Percentiles rank a stretch among this genome's conserved stretches.
Conservation (phyloP, 2,329 filamentous ascomycete genomes). For the Monosporascus sp. region DNA sequence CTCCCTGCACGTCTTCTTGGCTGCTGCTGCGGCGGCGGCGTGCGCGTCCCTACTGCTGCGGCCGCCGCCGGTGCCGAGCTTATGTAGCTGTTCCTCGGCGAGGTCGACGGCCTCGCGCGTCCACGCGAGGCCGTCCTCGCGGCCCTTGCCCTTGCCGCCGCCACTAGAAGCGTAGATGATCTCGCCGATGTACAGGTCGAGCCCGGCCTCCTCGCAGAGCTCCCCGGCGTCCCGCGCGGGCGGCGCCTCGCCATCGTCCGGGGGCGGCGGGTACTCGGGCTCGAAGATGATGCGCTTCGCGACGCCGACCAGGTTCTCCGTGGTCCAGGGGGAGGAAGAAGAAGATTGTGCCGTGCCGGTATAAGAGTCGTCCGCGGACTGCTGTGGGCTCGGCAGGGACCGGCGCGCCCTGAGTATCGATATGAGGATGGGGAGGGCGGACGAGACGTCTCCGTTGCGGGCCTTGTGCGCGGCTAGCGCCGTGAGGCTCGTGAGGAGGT, state of each 20-base stretch:
- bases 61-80: constrained; percentile 22
- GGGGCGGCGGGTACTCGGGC: constrained; percentile 65
- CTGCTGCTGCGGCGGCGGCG: constrained; percentile 39
- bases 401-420: constrained; percentile 77
- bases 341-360: constrained; percentile 3
- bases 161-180: constrained; percentile 65
- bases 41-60: constrained; percentile 20
- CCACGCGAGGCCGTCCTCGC: constrained; percentile 76
- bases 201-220: constrained; percentile 75
- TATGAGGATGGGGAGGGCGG: constrained; percentile 77
- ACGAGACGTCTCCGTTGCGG: constrained; percentile 56
- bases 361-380: neutral
- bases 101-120: constrained; percentile 81
- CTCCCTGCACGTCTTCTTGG: constrained; percentile 62
- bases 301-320: constrained; percentile 20
- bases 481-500: constrained; percentile 70
- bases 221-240: constrained; percentile 60
- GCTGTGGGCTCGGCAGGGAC: constrained; percentile 36
- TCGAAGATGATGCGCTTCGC: constrained; percentile 32
- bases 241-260: constrained; percentile 62
- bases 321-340: constrained; percentile 14
- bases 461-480: constrained; percentile 76
- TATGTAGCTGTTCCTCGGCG: constrained; percentile 63
- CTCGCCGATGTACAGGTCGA: constrained; percentile 90
- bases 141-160: constrained; percentile 28